phyloP scores from a whole-genome alignment of 2,329 filamentous ascomycete species.

The Monosporascus ibericus region DNA sequence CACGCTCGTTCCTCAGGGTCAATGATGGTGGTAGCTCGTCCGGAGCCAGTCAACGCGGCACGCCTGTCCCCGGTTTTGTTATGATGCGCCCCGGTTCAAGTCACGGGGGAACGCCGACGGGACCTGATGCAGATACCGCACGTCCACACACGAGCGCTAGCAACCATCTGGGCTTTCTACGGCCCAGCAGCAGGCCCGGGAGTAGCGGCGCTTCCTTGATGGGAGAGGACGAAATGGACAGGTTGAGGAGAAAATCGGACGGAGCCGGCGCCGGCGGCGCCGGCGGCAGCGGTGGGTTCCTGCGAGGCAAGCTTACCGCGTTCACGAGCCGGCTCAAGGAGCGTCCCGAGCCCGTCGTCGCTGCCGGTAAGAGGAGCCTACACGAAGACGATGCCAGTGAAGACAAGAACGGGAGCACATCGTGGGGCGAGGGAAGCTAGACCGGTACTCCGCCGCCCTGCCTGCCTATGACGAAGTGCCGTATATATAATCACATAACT shows the following conservation, averaged over 20 bases:
- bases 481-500: too few species aligned
- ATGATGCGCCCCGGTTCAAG: conserved; percentile 26
- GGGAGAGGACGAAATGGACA: conserved; percentile 1
- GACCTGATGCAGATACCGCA: conserved; percentile 19
- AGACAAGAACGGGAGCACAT: too few species aligned
- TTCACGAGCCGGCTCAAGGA: conserved; percentile 21
- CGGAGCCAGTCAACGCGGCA: conserved; percentile 15
- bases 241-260: conserved; percentile 19
- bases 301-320: conserved; percentile 31
- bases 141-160: conserved; percentile 23
- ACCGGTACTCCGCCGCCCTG: too few species aligned
- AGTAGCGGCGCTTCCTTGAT: conserved; percentile 8
- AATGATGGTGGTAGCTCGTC: conserved; percentile 13
- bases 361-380: neutral
- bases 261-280: conserved; percentile 2
- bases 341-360: conserved; percentile 4
- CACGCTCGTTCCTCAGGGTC: conserved; percentile 28
- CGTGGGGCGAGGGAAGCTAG: too few species aligned
- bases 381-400: neutral
- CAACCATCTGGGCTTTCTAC: conserved; percentile 10
- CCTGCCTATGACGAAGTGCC: too few species aligned
- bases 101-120: conserved; percentile 13
- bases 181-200: conserved; percentile 1
- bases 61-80: conserved; percentile 22
- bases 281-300: conserved; percentile 24